A percentile compares a stretch with the other conserved stretches of the same genome.
These are phyloP conservation scores for Aspergillus glaucus DNA, from an alignment of 2,329 filamentous ascomycete genomes.

Conservation along the genomic window DNA sequence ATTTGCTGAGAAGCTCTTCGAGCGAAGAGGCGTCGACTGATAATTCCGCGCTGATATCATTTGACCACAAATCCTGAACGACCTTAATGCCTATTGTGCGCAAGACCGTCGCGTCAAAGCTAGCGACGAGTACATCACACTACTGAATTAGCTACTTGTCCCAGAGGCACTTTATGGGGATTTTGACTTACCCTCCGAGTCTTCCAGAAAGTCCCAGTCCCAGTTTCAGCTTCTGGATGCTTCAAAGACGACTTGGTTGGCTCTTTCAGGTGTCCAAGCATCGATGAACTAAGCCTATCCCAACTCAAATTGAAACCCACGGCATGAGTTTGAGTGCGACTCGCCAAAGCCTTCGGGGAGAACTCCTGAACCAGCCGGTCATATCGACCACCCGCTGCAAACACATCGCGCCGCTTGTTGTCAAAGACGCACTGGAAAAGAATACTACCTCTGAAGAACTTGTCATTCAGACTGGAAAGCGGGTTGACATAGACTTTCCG, in stretches of 20 bases:
- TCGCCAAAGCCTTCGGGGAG: constrained; percentile 60
- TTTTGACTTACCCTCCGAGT: constrained; percentile 53
- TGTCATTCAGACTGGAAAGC: constrained; percentile 81
- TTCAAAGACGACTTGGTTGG: constrained; percentile 55
- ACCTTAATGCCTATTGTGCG: constrained; percentile 71
- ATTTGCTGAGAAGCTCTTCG: constrained; percentile 63
- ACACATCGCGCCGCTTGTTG: constrained; percentile 70
- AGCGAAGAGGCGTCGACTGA: constrained; percentile 70
- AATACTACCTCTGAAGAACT: constrained; percentile 78
- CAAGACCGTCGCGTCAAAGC: constrained; percentile 72
- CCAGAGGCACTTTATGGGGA: background rate
- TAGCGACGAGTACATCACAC: constrained; percentile 86
- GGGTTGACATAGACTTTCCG: constrained; percentile 80
- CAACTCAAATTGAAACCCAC: constrained; percentile 90
- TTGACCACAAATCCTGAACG: constrained; percentile 70
- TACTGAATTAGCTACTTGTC: constrained; percentile 29
- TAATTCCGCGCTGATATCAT: constrained; percentile 82
- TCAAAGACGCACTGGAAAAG: constrained; percentile 90
- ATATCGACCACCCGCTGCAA: constrained; percentile 90
- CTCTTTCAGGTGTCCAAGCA: constrained; percentile 48
- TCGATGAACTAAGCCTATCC: constrained; percentile 67
- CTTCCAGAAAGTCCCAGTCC: constrained; percentile 53
- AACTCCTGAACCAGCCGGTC: constrained; percentile 83
- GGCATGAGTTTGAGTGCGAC: constrained; percentile 64
- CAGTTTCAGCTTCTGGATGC: constrained; percentile 59